These are phyloP conservation scores for Talaromyces marneffei DNA, from an alignment of 2,329 filamentous ascomycete genomes.

Conservation along the genomic window DNA sequence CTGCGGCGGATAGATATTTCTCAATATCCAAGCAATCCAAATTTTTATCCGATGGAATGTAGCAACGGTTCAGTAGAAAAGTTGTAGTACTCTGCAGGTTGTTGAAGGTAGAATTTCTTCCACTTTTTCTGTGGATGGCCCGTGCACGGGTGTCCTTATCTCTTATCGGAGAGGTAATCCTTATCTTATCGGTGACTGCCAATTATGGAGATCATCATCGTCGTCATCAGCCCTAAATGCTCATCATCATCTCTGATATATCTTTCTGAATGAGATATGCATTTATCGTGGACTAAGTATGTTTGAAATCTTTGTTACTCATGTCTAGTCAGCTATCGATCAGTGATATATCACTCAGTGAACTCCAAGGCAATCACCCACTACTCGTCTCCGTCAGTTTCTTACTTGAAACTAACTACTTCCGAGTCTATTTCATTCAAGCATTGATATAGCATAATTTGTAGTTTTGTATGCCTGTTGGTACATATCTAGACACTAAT, in stretches of 20 bases:
- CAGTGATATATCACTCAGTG: too few species aligned
- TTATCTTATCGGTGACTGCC: conserved; percentile 32
- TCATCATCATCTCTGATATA: neutral
- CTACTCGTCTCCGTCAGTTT: too few species aligned
- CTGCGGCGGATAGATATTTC: neutral
- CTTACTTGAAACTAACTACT: too few species aligned
- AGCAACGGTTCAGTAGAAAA: too few species aligned
- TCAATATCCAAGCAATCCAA: neutral
- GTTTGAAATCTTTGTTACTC: neutral
- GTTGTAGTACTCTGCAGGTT: neutral
- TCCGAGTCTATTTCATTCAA: too few species aligned
- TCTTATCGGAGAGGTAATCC: conserved; percentile 12
- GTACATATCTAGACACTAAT: too few species aligned
- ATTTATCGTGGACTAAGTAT: neutral
- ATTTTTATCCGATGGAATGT: neutral
- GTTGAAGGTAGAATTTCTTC: neutral
- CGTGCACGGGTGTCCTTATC: conserved; percentile 25
- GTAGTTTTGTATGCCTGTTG: too few species aligned
- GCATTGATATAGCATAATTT: too few species aligned
- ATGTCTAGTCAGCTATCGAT: neutral
- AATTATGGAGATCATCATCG: neutral
- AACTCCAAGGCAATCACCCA: too few species aligned
- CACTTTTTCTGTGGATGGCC: conserved; percentile 22
- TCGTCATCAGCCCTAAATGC: conserved; percentile 6
- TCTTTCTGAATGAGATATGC: neutral